Evolutionary conservation across 2,329 filamentous ascomycete species (phyloP).

Genomic region (Neodidymelliopsis sp.): DNA sequence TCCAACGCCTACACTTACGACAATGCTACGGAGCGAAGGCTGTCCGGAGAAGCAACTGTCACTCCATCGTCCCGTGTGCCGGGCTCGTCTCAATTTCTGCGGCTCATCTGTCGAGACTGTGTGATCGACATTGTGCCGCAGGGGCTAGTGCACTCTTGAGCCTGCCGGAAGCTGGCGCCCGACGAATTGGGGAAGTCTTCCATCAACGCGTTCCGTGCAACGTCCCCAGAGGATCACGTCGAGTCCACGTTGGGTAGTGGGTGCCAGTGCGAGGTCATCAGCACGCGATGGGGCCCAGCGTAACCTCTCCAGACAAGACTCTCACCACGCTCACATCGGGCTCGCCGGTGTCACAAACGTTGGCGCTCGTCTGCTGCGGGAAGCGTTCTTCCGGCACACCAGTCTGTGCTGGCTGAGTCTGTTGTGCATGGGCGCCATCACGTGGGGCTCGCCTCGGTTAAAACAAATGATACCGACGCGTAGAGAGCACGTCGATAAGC

Average conservation of each 20-base stretch:
- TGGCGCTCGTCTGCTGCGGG: not conserved
- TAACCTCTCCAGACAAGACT: constrained; percentile 1
- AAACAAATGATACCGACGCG: not conserved
- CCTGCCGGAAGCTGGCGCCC: constrained; percentile 2
- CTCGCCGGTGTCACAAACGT: constrained; percentile 16
- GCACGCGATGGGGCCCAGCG: constrained; percentile 8
- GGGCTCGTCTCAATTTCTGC: not conserved
- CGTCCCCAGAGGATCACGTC: constrained; percentile 4
- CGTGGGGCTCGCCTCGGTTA: constrained; percentile 2
- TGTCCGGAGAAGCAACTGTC: not conserved
- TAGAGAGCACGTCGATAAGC: not conserved
- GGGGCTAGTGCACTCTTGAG: constrained; percentile 3
- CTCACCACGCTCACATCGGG: not conserved
- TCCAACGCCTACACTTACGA: not conserved
- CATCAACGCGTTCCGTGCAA: constrained; percentile 17
- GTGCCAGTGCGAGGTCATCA: not conserved
- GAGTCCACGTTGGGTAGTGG: constrained; percentile 6
- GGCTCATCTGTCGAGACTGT: constrained; percentile 6
- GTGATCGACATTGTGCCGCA: constrained; percentile 18
- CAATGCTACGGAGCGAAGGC: not conserved
- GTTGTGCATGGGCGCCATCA: constrained; percentile 11
- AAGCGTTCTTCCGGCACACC: constrained; percentile 5
- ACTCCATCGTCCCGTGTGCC: too few species aligned
- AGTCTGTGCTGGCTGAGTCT: constrained; percentile 11
- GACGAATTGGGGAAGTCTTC: constrained; percentile 1